These are phyloP conservation scores for Nemophila menziesii DNA, from an alignment of 257 asterid genomes.

Conservation along the genomic window DNA sequence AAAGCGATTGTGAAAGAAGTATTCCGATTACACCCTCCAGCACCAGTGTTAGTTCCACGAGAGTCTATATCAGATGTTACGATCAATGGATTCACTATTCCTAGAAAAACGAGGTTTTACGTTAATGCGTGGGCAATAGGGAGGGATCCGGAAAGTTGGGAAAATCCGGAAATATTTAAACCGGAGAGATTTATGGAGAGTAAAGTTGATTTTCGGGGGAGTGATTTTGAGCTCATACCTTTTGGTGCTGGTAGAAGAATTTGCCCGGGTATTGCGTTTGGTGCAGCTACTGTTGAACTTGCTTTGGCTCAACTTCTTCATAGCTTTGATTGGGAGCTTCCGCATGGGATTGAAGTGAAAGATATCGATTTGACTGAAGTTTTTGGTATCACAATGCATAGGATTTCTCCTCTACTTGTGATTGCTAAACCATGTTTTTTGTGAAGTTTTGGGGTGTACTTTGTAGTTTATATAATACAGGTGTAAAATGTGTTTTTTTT, in stretches of 20 bases:
- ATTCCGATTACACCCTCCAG: constrained; percentile 45
- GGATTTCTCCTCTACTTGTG: constrained; percentile 26
- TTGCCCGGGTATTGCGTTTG: constrained; percentile 45
- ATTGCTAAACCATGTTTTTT: constrained; percentile 26
- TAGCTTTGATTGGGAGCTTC: constrained; percentile 53
- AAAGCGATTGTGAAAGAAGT: constrained; percentile 42
- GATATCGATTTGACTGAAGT: constrained; percentile 46
- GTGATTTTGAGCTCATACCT: constrained; percentile 47
- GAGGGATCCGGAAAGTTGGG: constrained; percentile 40
- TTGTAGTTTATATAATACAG: too few species aligned
- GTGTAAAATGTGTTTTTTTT: too few species aligned
- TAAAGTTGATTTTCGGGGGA: constrained; percentile 41
- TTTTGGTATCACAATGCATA: constrained; percentile 59
- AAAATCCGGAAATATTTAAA: constrained; percentile 24
- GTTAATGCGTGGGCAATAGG: constrained; percentile 55
- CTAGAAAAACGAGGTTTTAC: constrained; percentile 32
- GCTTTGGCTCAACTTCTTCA: constrained; percentile 56
- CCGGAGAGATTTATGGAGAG: constrained; percentile 41
- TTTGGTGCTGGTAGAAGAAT: constrained; percentile 54
- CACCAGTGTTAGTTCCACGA: constrained; percentile 42
- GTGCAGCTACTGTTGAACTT: constrained; percentile 33
- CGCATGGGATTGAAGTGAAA: constrained; percentile 20
- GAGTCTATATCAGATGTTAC: constrained; percentile 31
- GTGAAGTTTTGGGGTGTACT: too few species aligned
- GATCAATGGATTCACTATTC: constrained; percentile 27